A percentile compares a stretch with the other conserved stretches of the same genome.
phyloP scores from a whole-genome alignment of 768 basidiomycete genomes.

The Mycena filopes region DNA sequence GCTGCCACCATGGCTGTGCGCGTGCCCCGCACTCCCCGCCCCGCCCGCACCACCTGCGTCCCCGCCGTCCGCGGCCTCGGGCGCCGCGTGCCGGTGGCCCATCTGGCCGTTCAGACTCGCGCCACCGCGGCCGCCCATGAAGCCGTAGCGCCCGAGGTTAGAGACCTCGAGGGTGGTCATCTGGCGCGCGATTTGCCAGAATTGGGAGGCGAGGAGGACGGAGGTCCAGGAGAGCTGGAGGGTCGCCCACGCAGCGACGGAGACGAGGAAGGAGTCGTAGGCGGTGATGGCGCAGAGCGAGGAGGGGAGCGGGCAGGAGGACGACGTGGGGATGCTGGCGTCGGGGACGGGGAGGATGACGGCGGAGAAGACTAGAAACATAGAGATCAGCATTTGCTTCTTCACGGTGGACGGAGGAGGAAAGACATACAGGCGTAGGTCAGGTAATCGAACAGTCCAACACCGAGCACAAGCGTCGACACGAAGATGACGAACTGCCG shows the following conservation, averaged over 20 bases:
- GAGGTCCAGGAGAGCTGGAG: conserved; percentile 96
- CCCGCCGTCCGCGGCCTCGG: conserved; percentile 54
- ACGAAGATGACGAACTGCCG: conserved; percentile 97
- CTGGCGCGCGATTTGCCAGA: conserved; percentile 93
- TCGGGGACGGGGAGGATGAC: conserved; percentile 46
- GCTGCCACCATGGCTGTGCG: conserved; percentile 62
- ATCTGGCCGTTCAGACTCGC: conserved; percentile 76
- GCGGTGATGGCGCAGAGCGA: conserved; percentile 77
- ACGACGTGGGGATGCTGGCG: conserved; percentile 48
- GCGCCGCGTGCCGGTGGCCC: conserved; percentile 72
- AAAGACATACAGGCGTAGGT: conserved; percentile 77
- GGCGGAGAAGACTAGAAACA: conserved; percentile 64
- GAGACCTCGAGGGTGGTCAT: conserved; percentile 97
- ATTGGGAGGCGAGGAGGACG: conserved; percentile 85
- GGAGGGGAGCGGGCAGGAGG: conserved; percentile 74
- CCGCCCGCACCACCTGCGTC: conserved; percentile 57
- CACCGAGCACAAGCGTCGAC: conserved; percentile 82
- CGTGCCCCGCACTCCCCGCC: conserved; percentile 55
- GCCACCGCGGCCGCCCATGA: conserved; percentile 92
- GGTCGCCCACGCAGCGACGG: conserved; percentile 86
- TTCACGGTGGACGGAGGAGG: conserved; percentile 6
- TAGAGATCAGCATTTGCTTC: neutral
- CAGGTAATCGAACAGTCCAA: conserved; percentile 85
- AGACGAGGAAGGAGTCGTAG: conserved; percentile 85
- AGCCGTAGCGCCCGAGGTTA: conserved; percentile 95